Percentiles rank a stretch among this genome's conserved stretches.
Conservation (phyloP, 495 filamentous ascomycete species). For the Penicillium ochrochloron region DNA sequence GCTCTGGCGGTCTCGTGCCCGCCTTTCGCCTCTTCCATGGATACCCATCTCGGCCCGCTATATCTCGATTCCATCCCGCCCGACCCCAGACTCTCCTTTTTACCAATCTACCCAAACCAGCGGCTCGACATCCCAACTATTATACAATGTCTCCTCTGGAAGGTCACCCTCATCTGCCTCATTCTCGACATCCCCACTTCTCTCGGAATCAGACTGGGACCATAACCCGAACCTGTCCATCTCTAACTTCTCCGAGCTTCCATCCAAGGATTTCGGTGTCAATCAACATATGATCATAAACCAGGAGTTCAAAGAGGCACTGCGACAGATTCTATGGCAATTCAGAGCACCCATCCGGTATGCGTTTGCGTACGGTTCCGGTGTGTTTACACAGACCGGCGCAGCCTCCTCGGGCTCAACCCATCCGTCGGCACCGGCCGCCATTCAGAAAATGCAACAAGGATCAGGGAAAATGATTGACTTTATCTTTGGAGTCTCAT, state of each 20-base stretch:
- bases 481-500: slow-evolving; percentile 94
- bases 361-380: slow-evolving; percentile 96
- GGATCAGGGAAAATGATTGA: slow-evolving; percentile 95
- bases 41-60: slow-evolving; percentile 32
- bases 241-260: slow-evolving; percentile 81
- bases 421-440: slow-evolving; percentile 77
- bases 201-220: slow-evolving; percentile 68
- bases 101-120: slow-evolving; percentile 20
- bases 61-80: slow-evolving; percentile 34
- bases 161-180: slow-evolving; percentile 31
- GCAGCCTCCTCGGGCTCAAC: slow-evolving; percentile 50
- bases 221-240: slow-evolving; percentile 76
- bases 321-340: slow-evolving; percentile 88
- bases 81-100: slow-evolving; percentile 28
- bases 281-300: slow-evolving; percentile 97
- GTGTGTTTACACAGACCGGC: slow-evolving; percentile 85
- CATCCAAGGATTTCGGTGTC: slow-evolving; percentile 85
- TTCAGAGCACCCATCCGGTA: slow-evolving; percentile 93
- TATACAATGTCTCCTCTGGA: slow-evolving; percentile 23
- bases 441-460: slow-evolving; percentile 79
- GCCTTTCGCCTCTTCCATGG: slow-evolving; percentile 23
- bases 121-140: slow-evolving; percentile 20
- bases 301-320: slow-evolving; percentile 87
- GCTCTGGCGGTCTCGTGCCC: slow-evolving; percentile 32
- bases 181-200: slow-evolving; percentile 45